These are phyloP conservation scores for Ceratobasidium papillatum DNA, from an alignment of 1,284 basidiomycete species.

Conservation along the genomic window DNA sequence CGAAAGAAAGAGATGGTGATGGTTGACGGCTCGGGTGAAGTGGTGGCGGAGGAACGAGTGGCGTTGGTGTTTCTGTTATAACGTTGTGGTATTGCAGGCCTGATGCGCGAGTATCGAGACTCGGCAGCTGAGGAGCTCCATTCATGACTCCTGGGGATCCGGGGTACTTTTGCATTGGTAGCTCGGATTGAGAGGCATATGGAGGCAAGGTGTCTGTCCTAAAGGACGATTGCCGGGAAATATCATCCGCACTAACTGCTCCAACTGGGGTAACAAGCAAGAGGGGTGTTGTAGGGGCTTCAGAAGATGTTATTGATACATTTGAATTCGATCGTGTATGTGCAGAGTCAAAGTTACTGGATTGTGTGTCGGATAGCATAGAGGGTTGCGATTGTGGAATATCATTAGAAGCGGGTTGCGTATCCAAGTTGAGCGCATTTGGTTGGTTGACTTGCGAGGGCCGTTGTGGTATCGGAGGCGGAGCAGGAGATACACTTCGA, in stretches of 20 bases:
- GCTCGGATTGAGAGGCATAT: conserved; percentile 22
- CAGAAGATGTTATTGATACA: conserved; percentile 1
- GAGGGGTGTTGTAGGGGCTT: neutral
- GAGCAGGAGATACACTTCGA: conserved; percentile 5
- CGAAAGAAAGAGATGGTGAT: conserved; percentile 11
- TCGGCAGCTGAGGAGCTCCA: neutral
- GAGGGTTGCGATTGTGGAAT: neutral
- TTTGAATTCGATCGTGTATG: neutral
- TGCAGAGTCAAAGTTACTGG: neutral
- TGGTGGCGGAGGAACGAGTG: conserved; percentile 1
- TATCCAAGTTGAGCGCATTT: neutral
- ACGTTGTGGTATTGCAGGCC: neutral
- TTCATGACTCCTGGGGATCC: neutral
- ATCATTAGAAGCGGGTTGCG: neutral
- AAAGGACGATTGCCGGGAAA: neutral
- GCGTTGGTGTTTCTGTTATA: neutral
- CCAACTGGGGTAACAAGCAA: conserved; percentile 24
- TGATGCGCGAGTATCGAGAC: neutral
- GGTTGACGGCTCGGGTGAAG: conserved; percentile 31
- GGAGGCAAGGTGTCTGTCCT: conserved; percentile 8
- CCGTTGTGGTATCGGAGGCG: conserved; percentile 8
- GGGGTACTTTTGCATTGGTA: neutral
- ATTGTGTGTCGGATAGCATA: neutral
- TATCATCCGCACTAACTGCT: neutral
- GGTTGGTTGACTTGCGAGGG: neutral